Evolutionary conservation across 768 basidiomycete species (phyloP), one percentile per base, ranked within the genome.

Genomic region (Naganishia vishniacii): DNA sequence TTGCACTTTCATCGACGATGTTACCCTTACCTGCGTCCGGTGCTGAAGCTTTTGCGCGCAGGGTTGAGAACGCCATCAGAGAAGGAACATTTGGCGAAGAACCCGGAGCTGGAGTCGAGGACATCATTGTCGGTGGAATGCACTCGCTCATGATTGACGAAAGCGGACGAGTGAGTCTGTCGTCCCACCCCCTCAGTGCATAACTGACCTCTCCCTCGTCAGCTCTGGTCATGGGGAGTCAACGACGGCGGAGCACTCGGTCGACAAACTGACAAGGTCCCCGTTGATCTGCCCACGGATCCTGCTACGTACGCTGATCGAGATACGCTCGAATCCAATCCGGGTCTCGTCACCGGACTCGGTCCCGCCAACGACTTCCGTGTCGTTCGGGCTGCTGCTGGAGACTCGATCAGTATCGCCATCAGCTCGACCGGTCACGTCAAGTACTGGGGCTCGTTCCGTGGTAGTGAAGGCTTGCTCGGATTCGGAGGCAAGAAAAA

Each of bases 241-340:
- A 92, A 93, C 72, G 91, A 93, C 67, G 87, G 91, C 69, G 91
- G 89, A 62, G 88, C 90, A 53, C 82, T 93, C 37, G 91, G 91
- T 16, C 84, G 91, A 51, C 78, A 85, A 60, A 91, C 90, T 1
- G 81, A 82, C 65, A 79, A 83, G 53, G 80, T 85, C 11, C 71
- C 72, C 20, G 15, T 40, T 25, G 42, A 44, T 40, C 73, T 77
- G 51, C 49, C 67, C 62, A 48, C 77, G 71, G 16, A 75, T 67
- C 66, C 78, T 71, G 44, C 75, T 60, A 20, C 74, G 66, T 58
- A 70, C 34, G 73, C 51, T 77, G 78, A 41, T 72, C 79, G 56
- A 69, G 75, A 69, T 67, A 74, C 68, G 76, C 78, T 64, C 76
- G 78, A 76, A 81, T 80, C 72, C 79, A 76, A 71, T 73, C 79